phyloP scores from a whole-genome alignment of 805 yeast species.

The Lipomyces anomalus region DNA sequence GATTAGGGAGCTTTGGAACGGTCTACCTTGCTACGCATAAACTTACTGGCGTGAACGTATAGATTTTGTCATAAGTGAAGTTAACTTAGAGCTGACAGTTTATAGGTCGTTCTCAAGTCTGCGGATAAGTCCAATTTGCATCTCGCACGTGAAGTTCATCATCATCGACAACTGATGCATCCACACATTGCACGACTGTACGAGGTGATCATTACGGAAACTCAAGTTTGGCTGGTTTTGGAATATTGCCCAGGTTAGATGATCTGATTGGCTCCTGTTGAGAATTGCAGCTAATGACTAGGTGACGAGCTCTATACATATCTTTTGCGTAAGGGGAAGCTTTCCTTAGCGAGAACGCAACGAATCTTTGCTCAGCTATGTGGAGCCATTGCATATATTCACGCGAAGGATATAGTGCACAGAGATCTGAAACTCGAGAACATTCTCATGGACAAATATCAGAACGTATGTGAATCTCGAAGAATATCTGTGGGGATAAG shows the following conservation, averaged over 20 bases:
- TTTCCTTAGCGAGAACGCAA: constrained; percentile 39
- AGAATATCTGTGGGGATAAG: constrained; percentile 26
- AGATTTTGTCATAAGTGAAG: background rate
- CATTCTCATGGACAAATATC: constrained; percentile 49
- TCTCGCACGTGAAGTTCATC: constrained; percentile 82
- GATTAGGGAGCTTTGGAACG: constrained; percentile 63
- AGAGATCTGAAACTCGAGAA: constrained; percentile 71
- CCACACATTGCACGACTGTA: constrained; percentile 78
- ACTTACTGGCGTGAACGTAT: constrained; percentile 58
- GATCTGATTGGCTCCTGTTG: constrained; percentile 18
- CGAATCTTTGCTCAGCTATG: constrained; percentile 46
- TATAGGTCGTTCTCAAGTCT: constrained; percentile 68
- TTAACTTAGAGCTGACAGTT: background rate
- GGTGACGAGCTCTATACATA: constrained; percentile 37
- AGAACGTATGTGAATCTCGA: constrained; percentile 51
- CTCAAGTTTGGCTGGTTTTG: constrained; percentile 74
- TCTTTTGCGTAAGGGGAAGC: constrained; percentile 31
- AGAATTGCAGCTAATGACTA: constrained; percentile 29
- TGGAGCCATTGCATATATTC: constrained; percentile 67
- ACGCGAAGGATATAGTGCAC: constrained; percentile 70
- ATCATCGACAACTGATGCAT: constrained; percentile 76
- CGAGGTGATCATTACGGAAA: constrained; percentile 79
- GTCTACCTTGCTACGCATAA: constrained; percentile 80
- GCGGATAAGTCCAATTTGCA: constrained; percentile 75
- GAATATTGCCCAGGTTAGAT: constrained; percentile 95